A percentile compares a stretch with the other conserved stretches of the same genome.
These are phyloP conservation scores for Chaetomiaceae sp. DNA, from an alignment of 2,329 filamentous ascomycete species.

Conservation along the genomic window DNA sequence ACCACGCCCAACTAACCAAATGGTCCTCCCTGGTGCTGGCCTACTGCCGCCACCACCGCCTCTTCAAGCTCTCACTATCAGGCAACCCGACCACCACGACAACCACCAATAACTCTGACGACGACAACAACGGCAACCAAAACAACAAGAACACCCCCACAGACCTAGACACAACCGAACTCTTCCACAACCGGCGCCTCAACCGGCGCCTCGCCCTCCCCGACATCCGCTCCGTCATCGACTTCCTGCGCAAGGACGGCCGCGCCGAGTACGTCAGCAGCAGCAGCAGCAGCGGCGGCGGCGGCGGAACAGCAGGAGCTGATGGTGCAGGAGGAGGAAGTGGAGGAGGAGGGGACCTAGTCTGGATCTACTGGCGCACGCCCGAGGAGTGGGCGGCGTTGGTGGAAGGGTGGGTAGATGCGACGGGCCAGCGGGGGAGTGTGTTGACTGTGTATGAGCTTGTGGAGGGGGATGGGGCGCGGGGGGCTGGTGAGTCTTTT, in stretches of 20 bases:
- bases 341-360: conserved; percentile 39
- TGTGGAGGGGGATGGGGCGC: conserved; percentile 75
- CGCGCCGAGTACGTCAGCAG: conserved; percentile 56
- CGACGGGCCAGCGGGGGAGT: conserved; percentile 79
- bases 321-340: conserved; percentile 7
- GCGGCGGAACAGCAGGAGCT: too few species aligned
- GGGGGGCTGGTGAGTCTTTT: conserved; percentile 54
- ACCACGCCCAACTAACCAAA: conserved; percentile 70
- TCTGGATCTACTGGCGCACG: conserved; percentile 78
- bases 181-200: conserved; percentile 56
- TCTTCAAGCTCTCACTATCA: conserved; percentile 68
- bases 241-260: conserved; percentile 55
- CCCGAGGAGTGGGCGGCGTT: conserved; percentile 85
- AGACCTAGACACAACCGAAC: conserved; percentile 33
- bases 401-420: conserved; percentile 77
- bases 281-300: conserved; percentile 21
- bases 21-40: conserved; percentile 82
- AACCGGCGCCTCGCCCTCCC: conserved; percentile 45
- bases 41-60: conserved; percentile 73
- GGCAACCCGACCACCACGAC: conserved; percentile 44
- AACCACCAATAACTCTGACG: conserved; percentile 35
- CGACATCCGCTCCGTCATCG: conserved; percentile 55
- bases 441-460: conserved; percentile 94
- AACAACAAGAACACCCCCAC: conserved; percentile 46
- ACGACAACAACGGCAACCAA: conserved; percentile 43